Base-by-base conservation (phyloP, 2,329 filamentous ascomycete genomes). In the Fusarium oxysporum region DNA sequence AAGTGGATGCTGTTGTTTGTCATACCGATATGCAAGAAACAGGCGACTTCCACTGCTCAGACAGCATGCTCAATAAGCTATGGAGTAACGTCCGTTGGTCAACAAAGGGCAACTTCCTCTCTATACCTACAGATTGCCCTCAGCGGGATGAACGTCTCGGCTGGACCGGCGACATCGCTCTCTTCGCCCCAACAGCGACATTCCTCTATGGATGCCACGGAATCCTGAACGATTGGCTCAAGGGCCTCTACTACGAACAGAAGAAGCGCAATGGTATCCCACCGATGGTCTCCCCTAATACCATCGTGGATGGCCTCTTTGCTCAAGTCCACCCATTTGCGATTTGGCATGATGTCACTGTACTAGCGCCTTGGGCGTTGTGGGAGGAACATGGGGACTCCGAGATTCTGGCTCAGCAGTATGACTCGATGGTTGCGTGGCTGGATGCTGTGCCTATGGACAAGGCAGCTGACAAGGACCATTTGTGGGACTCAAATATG, bases 71-170 rank as follows among this genome's bases (percentile, higher is more conserved):
- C 21, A 91, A 89, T 71, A 79, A 85, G 57, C 83, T 91, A 6
- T 85, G 90, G 68, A 56, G 82, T 2, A 91, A 91, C 59, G 85
- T 23, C 1, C 74, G 81, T 30, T 90, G 88, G 88, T 84, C 83
- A 10, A 89, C 89, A 84, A 83, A 84, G 25, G 87, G 88, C 1
- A 91, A 91, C 72, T 90, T 91, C 70, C 70, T 90, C 11, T 84
- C 83, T 3, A 78, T 90, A 0, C 88, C 88, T 8, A 62, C 51
- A 2, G 59, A 62, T 0, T 89, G 87, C 66, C 87, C 87, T 1
- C 86, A 89, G 72, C 81, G 86, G 4, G 87, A 89, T 58, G 87
- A 89, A 76, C 82, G 87, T 1, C 77, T 89, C 14, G 85, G 86
- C 12, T 87, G 88, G 88, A 86, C 85, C 0, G 85, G 88, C 41